Conservation (phyloP, 805 yeast genomes). For the Yarrowia hollandica region DNA sequence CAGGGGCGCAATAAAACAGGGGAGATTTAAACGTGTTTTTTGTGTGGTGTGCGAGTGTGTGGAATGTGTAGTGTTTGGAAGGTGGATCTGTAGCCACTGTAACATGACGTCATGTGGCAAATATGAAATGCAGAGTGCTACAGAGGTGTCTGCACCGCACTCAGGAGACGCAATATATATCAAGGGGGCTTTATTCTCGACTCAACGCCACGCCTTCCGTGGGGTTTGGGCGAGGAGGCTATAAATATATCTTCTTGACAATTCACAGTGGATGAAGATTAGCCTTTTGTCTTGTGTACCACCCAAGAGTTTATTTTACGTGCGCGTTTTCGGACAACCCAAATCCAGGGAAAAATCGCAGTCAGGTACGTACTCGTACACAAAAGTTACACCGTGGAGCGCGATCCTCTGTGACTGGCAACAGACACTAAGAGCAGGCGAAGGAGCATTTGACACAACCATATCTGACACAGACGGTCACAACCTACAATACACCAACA, state of each 20-base stretch:
- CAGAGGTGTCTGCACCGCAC: no score
- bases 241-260: not conserved
- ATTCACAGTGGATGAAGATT: no score
- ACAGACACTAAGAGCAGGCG: constrained; percentile 4
- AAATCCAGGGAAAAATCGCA: constrained; percentile 25
- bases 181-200: no score
- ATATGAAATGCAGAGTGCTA: no score
- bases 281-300: constrained; percentile 10
- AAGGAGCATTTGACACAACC: not conserved
- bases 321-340: constrained; percentile 28
- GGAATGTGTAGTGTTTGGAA: no score
- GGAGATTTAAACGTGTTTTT: not conserved
- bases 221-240: not conserved
- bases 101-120: constrained; percentile 5
- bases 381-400: constrained; percentile 19
- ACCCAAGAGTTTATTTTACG: not conserved
- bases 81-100: no score
- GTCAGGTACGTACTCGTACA: constrained; percentile 9
- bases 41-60: not conserved
- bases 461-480: not conserved
- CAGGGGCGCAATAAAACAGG: not conserved
- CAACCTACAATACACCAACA: not conserved
- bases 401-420: constrained; percentile 14
- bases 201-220: no score
- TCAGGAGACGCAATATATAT: no score